phyloP scores from a whole-genome alignment of 202 grass and related monocot genomes.

The Miscanthus sacchariflorus region DNA sequence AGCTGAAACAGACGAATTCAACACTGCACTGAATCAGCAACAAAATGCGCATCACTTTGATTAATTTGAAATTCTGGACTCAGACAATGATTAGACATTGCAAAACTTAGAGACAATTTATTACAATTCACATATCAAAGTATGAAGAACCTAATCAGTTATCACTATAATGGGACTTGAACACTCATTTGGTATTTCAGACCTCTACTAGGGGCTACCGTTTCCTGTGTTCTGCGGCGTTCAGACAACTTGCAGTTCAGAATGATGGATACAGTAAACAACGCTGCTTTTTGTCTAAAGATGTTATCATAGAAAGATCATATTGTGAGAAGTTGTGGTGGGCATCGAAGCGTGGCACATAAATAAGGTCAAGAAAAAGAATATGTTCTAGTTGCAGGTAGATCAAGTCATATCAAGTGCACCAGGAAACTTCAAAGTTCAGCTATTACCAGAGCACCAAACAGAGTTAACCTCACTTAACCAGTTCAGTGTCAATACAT shows the following conservation, averaged over 20 bases:
- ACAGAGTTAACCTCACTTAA: not conserved
- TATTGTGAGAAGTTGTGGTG: not conserved
- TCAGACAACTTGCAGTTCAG: not conserved
- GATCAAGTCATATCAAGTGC: not conserved
- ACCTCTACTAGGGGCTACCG: not conserved
- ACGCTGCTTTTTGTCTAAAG: not conserved
- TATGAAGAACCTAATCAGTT: not conserved
- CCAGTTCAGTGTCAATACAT: not conserved
- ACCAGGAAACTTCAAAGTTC: not conserved
- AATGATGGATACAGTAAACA: not conserved
- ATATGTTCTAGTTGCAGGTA: not conserved
- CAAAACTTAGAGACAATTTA: conserved; percentile 21
- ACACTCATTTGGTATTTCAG: not conserved
- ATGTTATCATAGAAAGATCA: not conserved
- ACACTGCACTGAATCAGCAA: not conserved
- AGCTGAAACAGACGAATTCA: conserved; percentile 21
- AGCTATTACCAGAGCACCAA: not conserved
- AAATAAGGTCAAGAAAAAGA: not conserved
- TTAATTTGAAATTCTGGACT: not conserved
- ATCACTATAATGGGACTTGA: not conserved
- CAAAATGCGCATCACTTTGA: not conserved
- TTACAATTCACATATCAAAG: not conserved
- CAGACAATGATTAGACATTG: not conserved
- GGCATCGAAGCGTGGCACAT: not conserved
- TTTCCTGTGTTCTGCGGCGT: not conserved